These are phyloP conservation scores for Malania oleifera DNA, from an alignment of 164 flowering plant genomes.

Conservation along the genomic window DNA sequence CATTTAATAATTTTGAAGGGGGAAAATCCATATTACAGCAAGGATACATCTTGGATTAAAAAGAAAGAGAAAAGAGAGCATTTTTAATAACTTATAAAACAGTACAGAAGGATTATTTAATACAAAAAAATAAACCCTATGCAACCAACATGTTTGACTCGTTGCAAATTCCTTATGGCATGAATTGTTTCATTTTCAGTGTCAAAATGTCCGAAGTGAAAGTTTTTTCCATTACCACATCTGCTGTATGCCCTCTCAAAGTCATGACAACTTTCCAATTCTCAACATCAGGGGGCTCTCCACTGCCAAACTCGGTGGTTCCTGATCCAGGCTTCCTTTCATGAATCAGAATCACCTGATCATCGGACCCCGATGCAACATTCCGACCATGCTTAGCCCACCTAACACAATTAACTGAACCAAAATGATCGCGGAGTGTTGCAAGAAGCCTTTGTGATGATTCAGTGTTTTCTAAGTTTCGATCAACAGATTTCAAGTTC, in stretches of 20 bases:
- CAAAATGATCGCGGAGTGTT: conserved; percentile 96
- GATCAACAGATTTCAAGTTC: conserved; percentile 76
- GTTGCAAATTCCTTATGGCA: neutral
- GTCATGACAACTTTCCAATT: conserved; percentile 96
- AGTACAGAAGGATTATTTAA: no score
- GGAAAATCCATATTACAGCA: no score
- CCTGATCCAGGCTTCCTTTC: conserved; percentile 99
- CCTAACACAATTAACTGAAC: conserved; percentile 97
- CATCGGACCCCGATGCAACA: conserved; percentile 98
- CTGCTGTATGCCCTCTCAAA: conserved; percentile 98
- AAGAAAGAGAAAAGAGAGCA: no score
- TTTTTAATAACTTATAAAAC: no score
- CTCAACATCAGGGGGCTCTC: conserved; percentile 98
- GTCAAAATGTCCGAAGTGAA: neutral
- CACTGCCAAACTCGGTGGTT: conserved; percentile 97
- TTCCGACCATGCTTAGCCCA: conserved; percentile 96
- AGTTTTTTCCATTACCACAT: conserved; percentile 76
- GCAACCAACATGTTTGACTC: neutral
- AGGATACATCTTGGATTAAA: no score
- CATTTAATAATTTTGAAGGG: no score
- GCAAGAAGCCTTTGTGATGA: conserved; percentile 73
- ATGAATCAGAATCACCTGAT: conserved; percentile 86
- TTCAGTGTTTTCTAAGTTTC: conserved; percentile 49
- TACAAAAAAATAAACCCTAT: neutral
- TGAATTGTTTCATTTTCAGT: neutral